Base-by-base conservation (phyloP, 768 basidiomycete species). In the Asterophora parasitica region DNA sequence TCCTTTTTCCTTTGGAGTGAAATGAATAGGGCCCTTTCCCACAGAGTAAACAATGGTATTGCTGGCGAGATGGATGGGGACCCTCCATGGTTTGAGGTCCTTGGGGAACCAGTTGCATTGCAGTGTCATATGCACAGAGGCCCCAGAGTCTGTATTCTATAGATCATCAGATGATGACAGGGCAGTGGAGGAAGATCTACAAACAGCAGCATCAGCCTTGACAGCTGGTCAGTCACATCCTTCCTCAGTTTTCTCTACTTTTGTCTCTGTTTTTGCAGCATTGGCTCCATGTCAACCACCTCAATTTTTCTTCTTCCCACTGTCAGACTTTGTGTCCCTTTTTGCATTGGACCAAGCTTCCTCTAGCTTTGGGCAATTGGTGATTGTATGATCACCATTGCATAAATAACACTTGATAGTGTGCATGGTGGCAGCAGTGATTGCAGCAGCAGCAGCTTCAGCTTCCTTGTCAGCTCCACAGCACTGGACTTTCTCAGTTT, bases 61-160 rank as follows among this genome's bases (percentile, higher is more conserved):
- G 19, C 43, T 35, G 13, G 48, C 48, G 3, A 49, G 39, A 19
- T 20, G 12, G 26, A 46, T 26, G 0, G 44, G 31, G 19, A 50
- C 44, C 42, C 27, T 50, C 40, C 40, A 48, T 4, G 47, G 34
- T 15, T 42, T 42, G 33, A 42, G 27, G 9, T 42, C 40, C 7
- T 11, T 31, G 32, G 23, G 1, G 35, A 48, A 42, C 47, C 47
- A 48, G 33, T 48, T 26, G 11, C 33, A 26, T 10, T 19, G 37
- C 4, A 16, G 49, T 12, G 43, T 50, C 43, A 50, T 50, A 50
- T 44, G 36, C 4, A 30, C 36, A 10, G 37, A 39, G 37, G 49
- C 36, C 16, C 49, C 49, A 13, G 42, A 50, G 43, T 44, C 32
- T 48, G 40, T 34, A 23, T 42, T 42, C 47, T 41, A 48, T 9